These are phyloP conservation scores for Globisporangium spinosum DNA, from an alignment of 352 stramenopile species.

Conservation along the genomic window DNA sequence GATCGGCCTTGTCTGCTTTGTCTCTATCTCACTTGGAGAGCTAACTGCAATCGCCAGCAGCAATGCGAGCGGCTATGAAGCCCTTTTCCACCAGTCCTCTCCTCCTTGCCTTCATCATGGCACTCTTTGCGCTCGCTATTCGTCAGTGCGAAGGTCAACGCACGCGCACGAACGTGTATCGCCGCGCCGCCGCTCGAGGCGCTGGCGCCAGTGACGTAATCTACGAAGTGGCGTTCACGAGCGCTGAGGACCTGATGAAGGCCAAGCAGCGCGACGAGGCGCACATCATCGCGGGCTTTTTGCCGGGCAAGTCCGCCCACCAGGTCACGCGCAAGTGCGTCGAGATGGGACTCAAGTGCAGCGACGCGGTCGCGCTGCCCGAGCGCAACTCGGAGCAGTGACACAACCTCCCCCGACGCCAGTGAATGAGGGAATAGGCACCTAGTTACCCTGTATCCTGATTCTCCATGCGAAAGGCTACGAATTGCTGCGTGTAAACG, in stretches of 20 bases:
- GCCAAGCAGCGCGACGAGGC: slow-evolving; percentile 37
- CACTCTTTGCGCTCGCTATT: too few species aligned
- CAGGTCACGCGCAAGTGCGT: slow-evolving; percentile 53
- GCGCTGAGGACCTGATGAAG: slow-evolving; percentile 43
- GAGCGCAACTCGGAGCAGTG: slow-evolving; percentile 46
- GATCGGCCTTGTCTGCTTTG: too few species aligned
- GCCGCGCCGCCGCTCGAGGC: too few species aligned
- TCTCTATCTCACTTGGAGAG: too few species aligned
- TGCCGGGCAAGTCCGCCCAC: slow-evolving; percentile 31
- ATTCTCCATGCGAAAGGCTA: background rate
- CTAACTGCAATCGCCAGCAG: too few species aligned
- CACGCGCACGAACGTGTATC: too few species aligned
- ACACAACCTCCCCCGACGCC: slow-evolving; percentile 17
- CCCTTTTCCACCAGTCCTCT: too few species aligned
- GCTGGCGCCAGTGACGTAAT: background rate
- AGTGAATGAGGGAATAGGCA: background rate
- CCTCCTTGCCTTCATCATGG: too few species aligned
- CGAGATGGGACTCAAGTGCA: slow-evolving; percentile 51
- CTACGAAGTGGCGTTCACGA: slow-evolving; percentile 40
- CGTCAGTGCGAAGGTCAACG: too few species aligned
- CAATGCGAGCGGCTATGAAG: too few species aligned
- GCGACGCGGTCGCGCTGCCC: slow-evolving; percentile 24
- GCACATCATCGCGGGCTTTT: slow-evolving; percentile 29
- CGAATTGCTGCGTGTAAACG: background rate
- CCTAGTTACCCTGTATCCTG: background rate